Conservation (phyloP, 768 basidiomycete genomes). For the Agaricus bisporus region DNA sequence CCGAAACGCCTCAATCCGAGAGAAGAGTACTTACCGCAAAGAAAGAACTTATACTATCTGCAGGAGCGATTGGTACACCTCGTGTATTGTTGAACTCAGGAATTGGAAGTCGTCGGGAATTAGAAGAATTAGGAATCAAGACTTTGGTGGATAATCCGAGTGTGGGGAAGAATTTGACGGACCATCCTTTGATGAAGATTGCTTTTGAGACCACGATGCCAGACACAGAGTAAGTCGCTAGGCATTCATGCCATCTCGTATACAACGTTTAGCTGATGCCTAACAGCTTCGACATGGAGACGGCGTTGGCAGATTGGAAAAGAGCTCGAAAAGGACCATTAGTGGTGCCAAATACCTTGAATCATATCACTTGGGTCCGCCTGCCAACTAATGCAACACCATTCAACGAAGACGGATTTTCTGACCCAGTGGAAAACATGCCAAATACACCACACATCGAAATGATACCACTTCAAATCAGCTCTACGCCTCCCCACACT, state of each 20-base stretch:
- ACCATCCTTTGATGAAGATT: constrained; percentile 13
- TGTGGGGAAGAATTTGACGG: constrained; percentile 16
- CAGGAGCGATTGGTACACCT: constrained; percentile 16
- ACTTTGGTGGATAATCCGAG: constrained; percentile 14
- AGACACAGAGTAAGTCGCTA: neutral
- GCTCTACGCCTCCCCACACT: constrained; percentile 10
- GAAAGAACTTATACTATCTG: neutral
- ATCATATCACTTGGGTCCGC: constrained; percentile 25
- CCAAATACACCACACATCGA: constrained; percentile 12
- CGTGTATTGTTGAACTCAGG: constrained; percentile 20
- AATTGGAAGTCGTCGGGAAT: constrained; percentile 13
- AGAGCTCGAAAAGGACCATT: constrained; percentile 18
- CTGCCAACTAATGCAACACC: constrained; percentile 23
- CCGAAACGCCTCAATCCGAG: no score
- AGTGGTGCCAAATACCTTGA: constrained; percentile 22
- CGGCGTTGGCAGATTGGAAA: constrained; percentile 7
- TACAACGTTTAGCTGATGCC: no score
- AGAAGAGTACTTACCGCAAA: no score
- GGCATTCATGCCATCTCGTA: no score
- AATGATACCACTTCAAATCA: constrained; percentile 8
- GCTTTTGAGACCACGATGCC: constrained; percentile 6
- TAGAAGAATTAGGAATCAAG: constrained; percentile 12
- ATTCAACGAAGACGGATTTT: constrained; percentile 3
- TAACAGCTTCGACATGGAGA: neutral
- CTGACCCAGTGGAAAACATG: constrained; percentile 14